Evolutionary conservation across 2,329 filamentous ascomycete genomes (phyloP).

Genomic region (Diplocarpon mali): DNA sequence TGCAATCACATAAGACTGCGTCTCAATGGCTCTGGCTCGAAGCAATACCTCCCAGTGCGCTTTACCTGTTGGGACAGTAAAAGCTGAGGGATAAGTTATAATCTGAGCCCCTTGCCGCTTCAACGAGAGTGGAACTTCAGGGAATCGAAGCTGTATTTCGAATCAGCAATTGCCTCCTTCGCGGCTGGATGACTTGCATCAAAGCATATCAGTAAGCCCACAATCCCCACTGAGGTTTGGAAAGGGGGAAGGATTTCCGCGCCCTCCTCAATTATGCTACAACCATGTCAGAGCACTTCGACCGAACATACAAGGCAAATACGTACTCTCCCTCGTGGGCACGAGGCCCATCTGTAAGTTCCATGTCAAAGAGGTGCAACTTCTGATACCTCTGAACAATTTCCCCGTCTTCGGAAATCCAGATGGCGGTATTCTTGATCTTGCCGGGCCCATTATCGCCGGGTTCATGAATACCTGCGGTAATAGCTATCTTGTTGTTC

Average conservation of each 20-base stretch:
- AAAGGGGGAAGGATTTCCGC: conserved; percentile 9
- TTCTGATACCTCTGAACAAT: conserved; percentile 11
- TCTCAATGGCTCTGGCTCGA: conserved; percentile 12
- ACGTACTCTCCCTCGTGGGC: conserved; percentile 11
- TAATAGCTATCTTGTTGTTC: conserved; percentile 10
- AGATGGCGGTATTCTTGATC: conserved; percentile 11
- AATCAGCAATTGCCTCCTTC: neutral
- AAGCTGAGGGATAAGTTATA: conserved; percentile 12
- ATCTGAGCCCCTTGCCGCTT: conserved; percentile 12
- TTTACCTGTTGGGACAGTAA: conserved; percentile 12
- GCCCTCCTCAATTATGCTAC: conserved; percentile 9
- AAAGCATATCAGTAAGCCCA: conserved; percentile 13
- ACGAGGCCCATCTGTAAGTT: conserved; percentile 9
- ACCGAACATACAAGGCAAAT: neutral
- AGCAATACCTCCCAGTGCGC: conserved; percentile 11
- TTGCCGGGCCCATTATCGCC: conserved; percentile 6
- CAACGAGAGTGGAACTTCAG: conserved; percentile 10
- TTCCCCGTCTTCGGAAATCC: conserved; percentile 9
- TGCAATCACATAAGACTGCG: conserved; percentile 11
- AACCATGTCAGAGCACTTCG: neutral
- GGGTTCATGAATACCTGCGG: conserved; percentile 10
- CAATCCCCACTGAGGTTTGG: conserved; percentile 7
- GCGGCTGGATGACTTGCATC: conserved; percentile 5
- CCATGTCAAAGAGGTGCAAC: conserved; percentile 14
- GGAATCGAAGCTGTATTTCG: conserved; percentile 8